Evolutionary conservation across 169 alveolate species (phyloP), one percentile per base, ranked within the genome.

Genomic region (Plasmodium chabaudi): DNA sequence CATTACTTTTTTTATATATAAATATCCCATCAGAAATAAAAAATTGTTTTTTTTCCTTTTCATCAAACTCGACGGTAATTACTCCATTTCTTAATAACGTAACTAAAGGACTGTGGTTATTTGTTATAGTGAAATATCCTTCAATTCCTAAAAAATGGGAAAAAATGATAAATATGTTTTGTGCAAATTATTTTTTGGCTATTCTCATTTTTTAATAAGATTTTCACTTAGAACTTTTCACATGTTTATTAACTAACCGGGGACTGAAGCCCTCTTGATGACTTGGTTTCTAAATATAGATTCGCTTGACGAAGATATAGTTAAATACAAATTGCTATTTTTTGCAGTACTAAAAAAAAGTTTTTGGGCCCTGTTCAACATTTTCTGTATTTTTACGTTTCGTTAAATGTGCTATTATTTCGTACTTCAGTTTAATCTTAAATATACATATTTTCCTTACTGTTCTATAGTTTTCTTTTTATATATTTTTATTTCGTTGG

Each of bases 21-120:
- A 79, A 79, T 79, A 79, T 67, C 19, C 89, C 89, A 79, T 79
- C 89, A 65, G 89, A 79, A 25, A 79, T 79, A 79, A 79, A 79
- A 67, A 79, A 79, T 46, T 79, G 84, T 42, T 79, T 79, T 63
- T 79, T 79, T 53, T 79, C 89, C 42, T 79, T 79, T 23, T 79
- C 89, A 70, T 79, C 89, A 79, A 79, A 79, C 56, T 79, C 89
- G 42, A 79, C 84, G 6, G 89, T 79, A 51, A 79, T 79, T 79
- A 79, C 25, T 46, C 89, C 89, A 79, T 79, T 79, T 79, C 89
- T 64, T 67, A 79, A 79, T 79, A 79, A 67, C 6, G 89, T 79
- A 67, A 79, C 72, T 17, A 79, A 34, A 12, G 89, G 82, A 47
- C 89, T 79, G 67, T 79, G 89, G 34, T 79, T 79, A 39, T 79